Conservation (phyloP, 2,329 filamentous ascomycete genomes). For the Dothideomycetes sp. region DNA sequence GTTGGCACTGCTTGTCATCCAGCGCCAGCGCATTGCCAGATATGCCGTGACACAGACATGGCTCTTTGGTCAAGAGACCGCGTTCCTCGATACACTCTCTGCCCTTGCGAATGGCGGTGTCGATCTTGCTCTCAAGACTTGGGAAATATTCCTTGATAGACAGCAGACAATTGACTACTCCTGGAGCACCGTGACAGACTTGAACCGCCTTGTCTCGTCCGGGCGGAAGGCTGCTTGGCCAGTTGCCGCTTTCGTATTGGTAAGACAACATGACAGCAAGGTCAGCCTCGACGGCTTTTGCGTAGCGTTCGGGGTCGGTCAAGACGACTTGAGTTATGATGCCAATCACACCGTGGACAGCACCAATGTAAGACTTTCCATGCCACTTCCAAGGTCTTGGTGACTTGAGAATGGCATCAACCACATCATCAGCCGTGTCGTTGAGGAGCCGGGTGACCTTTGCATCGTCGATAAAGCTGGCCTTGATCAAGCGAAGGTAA, state of each 20-base stretch:
- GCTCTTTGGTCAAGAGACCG: constrained; percentile 54
- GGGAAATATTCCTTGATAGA: constrained; percentile 50
- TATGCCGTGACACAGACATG: constrained; percentile 56
- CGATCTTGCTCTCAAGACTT: constrained; percentile 44
- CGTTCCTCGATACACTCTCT: constrained; percentile 47
- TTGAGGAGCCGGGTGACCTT: constrained; percentile 43
- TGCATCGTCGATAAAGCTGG: constrained; percentile 44
- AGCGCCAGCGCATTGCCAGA: constrained; percentile 55
- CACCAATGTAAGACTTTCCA: constrained; percentile 54
- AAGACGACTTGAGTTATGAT: constrained; percentile 62
- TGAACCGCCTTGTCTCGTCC: constrained; percentile 48
- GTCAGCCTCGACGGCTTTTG: constrained; percentile 44
- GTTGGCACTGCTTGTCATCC: constrained; percentile 41
- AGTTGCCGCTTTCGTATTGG: constrained; percentile 56
- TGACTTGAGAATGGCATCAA: constrained; percentile 49
- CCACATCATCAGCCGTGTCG: constrained; percentile 47
- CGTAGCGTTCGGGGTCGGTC: constrained; percentile 46
- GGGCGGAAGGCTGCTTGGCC: constrained; percentile 46
- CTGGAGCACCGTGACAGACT: constrained; percentile 60
- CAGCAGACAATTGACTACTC: constrained; percentile 50
- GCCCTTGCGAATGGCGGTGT: constrained; percentile 43
- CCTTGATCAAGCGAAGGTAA: constrained; percentile 53
- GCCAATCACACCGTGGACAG: constrained; percentile 58
- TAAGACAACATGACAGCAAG: constrained; percentile 48
- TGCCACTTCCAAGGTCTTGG: constrained; percentile 55